These are phyloP conservation scores for Scytalidium lignicola DNA, from an alignment of 2,329 filamentous ascomycete genomes.

Conservation along the genomic window DNA sequence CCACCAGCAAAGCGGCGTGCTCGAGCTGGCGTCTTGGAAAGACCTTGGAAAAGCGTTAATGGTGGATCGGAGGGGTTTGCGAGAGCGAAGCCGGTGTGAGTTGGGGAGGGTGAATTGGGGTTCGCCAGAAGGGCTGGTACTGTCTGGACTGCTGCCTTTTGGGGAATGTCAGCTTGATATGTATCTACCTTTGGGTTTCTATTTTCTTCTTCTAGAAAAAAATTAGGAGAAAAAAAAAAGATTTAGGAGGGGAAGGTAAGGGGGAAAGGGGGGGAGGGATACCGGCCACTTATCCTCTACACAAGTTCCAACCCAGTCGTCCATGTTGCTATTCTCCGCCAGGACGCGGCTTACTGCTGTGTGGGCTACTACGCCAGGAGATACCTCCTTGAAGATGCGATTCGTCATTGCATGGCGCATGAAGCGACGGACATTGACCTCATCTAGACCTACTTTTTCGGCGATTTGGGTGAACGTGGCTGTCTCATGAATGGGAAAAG, in stretches of 20 bases:
- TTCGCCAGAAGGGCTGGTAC: slow-evolving; percentile 38
- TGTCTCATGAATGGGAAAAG: slow-evolving; percentile 42
- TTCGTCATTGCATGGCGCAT: slow-evolving; percentile 55
- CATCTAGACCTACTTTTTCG: slow-evolving; percentile 39
- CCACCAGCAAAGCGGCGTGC: slow-evolving; percentile 48
- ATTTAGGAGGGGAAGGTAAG: not conserved
- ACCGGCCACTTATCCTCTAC: slow-evolving; percentile 42
- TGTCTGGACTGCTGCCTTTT: slow-evolving; percentile 40
- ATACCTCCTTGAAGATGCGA: slow-evolving; percentile 48
- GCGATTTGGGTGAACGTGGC: slow-evolving; percentile 43
- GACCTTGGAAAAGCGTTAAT: slow-evolving; percentile 50
- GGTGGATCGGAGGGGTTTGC: slow-evolving; percentile 44
- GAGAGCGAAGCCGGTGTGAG: slow-evolving; percentile 45
- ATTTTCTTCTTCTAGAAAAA: too few relatives aligned
- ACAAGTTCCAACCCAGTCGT: slow-evolving; percentile 52
- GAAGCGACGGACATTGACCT: slow-evolving; percentile 45
- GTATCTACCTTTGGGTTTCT: not conserved
- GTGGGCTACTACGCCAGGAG: slow-evolving; percentile 46
- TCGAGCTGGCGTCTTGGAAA: slow-evolving; percentile 42
- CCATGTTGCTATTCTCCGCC: slow-evolving; percentile 40
- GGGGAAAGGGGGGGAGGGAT: slow-evolving; percentile 1
- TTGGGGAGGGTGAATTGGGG: slow-evolving; percentile 44
- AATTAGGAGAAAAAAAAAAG: not conserved
- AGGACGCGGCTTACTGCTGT: slow-evolving; percentile 49
- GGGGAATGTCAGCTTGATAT: slow-evolving; percentile 12